Evolutionary conservation across 2,329 filamentous ascomycete genomes (phyloP).

Genomic region (Ascomycota sp.): DNA sequence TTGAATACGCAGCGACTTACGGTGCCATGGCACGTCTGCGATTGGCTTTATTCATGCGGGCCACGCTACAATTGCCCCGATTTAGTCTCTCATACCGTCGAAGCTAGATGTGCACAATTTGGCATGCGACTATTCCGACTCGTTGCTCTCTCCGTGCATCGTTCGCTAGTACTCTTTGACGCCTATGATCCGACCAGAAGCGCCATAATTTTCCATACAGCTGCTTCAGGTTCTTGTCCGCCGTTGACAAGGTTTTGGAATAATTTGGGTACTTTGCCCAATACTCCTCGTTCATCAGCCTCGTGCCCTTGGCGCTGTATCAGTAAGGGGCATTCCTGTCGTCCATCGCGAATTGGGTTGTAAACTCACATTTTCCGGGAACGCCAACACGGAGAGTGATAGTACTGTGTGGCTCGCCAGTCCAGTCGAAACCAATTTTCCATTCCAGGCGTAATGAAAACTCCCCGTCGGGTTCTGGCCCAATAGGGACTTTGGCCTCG

Average conservation of each 20-base stretch:
- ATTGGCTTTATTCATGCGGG: too few relatives aligned
- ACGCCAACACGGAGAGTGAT: slow-evolving; percentile 31
- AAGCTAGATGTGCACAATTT: too few relatives aligned
- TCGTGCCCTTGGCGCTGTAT: slow-evolving; percentile 28
- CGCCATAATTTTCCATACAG: slow-evolving; percentile 36
- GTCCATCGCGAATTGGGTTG: background rate
- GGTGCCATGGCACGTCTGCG: too few relatives aligned
- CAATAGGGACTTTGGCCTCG: slow-evolving; percentile 18
- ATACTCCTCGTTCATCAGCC: slow-evolving; percentile 29
- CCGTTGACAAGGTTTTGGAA: slow-evolving; percentile 36
- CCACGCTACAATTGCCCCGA: too few relatives aligned
- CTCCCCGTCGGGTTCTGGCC: slow-evolving; percentile 10
- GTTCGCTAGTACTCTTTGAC: slow-evolving; percentile 1
- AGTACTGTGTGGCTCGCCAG: slow-evolving; percentile 41
- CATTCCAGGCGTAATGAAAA: slow-evolving; percentile 33
- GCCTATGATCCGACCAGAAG: slow-evolving; percentile 26
- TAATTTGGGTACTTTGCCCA: slow-evolving; percentile 34
- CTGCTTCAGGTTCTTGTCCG: slow-evolving; percentile 29
- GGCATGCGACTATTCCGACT: background rate
- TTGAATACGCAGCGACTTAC: slow-evolving; percentile 14
- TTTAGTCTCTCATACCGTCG: too few relatives aligned
- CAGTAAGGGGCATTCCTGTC: slow-evolving; percentile 2
- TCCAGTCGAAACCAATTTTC: slow-evolving; percentile 48
- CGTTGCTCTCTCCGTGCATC: background rate
- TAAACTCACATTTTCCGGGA: slow-evolving; percentile 38